phyloP scores from a whole-genome alignment of 225 moss, liverwort and hornwort genomes.

The Rhytidiadelphus loreus region DNA sequence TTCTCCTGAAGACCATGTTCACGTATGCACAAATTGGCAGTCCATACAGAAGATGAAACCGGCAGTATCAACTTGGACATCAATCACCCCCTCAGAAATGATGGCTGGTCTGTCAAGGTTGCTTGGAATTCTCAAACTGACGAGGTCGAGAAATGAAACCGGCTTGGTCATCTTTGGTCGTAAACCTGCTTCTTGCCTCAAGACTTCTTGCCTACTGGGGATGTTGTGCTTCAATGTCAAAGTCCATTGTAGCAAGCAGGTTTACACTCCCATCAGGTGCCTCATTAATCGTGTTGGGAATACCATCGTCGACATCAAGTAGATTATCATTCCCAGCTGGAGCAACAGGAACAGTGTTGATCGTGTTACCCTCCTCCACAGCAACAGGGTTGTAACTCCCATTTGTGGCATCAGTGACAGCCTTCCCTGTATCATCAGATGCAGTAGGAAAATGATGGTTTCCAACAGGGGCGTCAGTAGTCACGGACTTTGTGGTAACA shows the following conservation, averaged over 20 bases:
- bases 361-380: neutral
- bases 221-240: conserved; percentile 4
- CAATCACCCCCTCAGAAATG: conserved; percentile 36
- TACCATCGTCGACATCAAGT: conserved; percentile 2
- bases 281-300: neutral
- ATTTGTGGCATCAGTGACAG: neutral
- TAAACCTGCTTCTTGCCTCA: conserved; percentile 34
- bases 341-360: neutral
- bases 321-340: neutral
- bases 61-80: conserved; percentile 42
- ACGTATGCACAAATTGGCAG: conserved; percentile 44
- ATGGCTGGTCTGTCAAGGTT: conserved; percentile 59
- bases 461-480: conserved; percentile 5
- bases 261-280: conserved; percentile 7
- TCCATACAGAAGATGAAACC: conserved; percentile 41
- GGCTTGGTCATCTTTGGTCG: conserved; percentile 34
- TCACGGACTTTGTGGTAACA: neutral
- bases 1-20: neutral
- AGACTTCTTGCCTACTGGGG: conserved; percentile 38
- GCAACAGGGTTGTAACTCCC: conserved; percentile 1
- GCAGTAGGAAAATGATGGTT: neutral
- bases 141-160: neutral
- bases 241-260: conserved; percentile 17
- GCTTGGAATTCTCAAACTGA: conserved; percentile 32
- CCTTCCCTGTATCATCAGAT: neutral